Evolutionary conservation across 1,139 yeast genomes (phyloP).

Genomic region (Taphrina flavorubra): DNA sequence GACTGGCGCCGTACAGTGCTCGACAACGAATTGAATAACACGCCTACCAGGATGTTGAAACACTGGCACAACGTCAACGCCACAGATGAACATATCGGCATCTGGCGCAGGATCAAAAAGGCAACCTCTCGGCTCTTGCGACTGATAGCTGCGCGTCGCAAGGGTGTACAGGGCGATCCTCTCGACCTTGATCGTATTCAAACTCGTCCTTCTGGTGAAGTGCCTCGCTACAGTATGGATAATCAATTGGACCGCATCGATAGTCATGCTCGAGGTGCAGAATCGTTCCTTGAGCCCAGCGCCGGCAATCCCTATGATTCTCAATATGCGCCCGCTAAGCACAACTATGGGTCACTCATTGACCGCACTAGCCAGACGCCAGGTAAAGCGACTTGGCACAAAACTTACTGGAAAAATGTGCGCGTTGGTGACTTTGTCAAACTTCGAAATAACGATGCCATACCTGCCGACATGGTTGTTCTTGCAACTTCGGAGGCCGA

Average conservation of each 20-base stretch:
- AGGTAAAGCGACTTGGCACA: slow-evolving; percentile 62
- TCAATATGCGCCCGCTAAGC: slow-evolving; percentile 29
- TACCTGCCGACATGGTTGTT: slow-evolving; percentile 87
- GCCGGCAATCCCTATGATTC: slow-evolving; percentile 35
- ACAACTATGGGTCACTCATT: slow-evolving; percentile 47
- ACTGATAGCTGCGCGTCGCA: slow-evolving; percentile 41
- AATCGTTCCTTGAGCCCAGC: slow-evolving; percentile 30
- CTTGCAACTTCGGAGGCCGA: slow-evolving; percentile 84
- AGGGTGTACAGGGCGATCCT: slow-evolving; percentile 44
- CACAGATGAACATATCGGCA: slow-evolving; percentile 65
- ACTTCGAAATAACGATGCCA: slow-evolving; percentile 82
- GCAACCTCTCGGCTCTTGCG: slow-evolving; percentile 52
- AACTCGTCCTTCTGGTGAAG: slow-evolving; percentile 39
- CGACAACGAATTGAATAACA: slow-evolving; percentile 86
- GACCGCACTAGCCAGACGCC: slow-evolving; percentile 51
- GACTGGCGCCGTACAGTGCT: slow-evolving; percentile 82
- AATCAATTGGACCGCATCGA: slow-evolving; percentile 36
- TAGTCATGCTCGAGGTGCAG: slow-evolving; percentile 37
- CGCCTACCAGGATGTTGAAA: slow-evolving; percentile 73
- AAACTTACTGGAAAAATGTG: slow-evolving; percentile 84
- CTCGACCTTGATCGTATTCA: slow-evolving; percentile 37
- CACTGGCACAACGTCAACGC: slow-evolving; percentile 80
- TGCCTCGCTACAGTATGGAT: slow-evolving; percentile 24
- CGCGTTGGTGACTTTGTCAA: slow-evolving; percentile 88
- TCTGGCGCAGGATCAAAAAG: slow-evolving; percentile 72